Conservation (phyloP, 257 asterid species). For the Verbena officinalis region DNA sequence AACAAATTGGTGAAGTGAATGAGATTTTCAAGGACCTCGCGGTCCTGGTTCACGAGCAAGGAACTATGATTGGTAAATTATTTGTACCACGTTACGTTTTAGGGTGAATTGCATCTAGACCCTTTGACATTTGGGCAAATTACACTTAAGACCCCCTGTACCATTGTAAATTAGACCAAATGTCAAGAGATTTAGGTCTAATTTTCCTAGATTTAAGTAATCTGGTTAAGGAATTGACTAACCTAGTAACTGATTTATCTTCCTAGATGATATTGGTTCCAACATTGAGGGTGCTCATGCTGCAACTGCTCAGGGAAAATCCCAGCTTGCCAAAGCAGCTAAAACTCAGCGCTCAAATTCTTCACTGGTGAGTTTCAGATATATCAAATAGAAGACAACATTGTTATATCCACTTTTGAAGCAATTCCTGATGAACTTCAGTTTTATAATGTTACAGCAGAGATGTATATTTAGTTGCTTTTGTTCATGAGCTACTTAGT, state of each 20-base stretch:
- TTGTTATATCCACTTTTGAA: not conserved
- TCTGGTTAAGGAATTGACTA: constrained; percentile 18
- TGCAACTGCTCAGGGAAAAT: constrained; percentile 79
- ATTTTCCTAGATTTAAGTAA: constrained; percentile 13
- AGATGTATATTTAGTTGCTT: no score
- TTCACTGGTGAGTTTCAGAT: constrained; percentile 68
- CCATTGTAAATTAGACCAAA: no score
- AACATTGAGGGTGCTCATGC: constrained; percentile 79
- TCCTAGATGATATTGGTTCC: constrained; percentile 82
- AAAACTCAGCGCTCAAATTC: constrained; percentile 88
- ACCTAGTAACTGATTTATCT: not conserved
- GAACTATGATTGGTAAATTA: constrained; percentile 78
- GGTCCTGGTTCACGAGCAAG: constrained; percentile 90
- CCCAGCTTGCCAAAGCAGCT: constrained; percentile 88
- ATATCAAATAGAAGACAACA: not conserved
- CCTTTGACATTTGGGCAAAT: no score
- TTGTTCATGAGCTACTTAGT: no score
- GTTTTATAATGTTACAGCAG: not conserved
- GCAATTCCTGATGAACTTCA: not conserved
- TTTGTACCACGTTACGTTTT: constrained; percentile 10
- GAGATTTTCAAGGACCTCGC: constrained; percentile 96
- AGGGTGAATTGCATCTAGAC: no score
- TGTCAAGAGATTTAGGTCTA: no score
- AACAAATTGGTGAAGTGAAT: constrained; percentile 94
- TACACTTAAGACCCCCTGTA: no score